Conservation (phyloP, 345 rosid species). For the Hevea brasiliensis region DNA sequence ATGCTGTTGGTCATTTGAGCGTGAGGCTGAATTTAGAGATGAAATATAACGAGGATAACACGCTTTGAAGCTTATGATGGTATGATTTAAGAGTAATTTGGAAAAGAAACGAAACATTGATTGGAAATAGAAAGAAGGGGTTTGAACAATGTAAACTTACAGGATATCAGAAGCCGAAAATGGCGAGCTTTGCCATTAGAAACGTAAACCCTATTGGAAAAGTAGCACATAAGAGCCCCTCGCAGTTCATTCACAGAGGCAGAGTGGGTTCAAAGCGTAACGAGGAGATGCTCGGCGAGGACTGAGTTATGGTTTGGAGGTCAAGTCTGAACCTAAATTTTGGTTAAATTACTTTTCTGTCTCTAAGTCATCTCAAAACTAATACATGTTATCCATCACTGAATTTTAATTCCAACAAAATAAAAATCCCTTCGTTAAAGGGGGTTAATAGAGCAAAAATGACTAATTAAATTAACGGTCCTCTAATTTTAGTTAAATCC, state of each 20-base stretch:
- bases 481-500: too few relatives aligned
- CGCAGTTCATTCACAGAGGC: too few relatives aligned
- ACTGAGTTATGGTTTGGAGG: too few relatives aligned
- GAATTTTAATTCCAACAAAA: too few relatives aligned
- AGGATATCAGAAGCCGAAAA: not conserved
- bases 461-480: too few relatives aligned
- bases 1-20: slow-evolving; percentile 1
- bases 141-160: not conserved
- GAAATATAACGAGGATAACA: slow-evolving; percentile 7
- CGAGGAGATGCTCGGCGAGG: too few relatives aligned
- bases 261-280: not conserved
- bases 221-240: not conserved
- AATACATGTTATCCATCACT: too few relatives aligned
- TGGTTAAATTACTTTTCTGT: too few relatives aligned
- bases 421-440: too few relatives aligned
- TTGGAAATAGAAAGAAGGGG: not conserved
- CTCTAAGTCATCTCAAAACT: too few relatives aligned
- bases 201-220: not conserved
- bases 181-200: not conserved
- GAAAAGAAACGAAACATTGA: slow-evolving; percentile 16
- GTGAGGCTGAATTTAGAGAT: not conserved
- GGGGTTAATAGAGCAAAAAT: too few relatives aligned
- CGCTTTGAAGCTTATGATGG: not conserved
- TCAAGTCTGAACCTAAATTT: too few relatives aligned
- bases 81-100: not conserved